Evolutionary conservation across 129 eudicot species (phyloP).

Genomic region (Lonicera japonica): DNA sequence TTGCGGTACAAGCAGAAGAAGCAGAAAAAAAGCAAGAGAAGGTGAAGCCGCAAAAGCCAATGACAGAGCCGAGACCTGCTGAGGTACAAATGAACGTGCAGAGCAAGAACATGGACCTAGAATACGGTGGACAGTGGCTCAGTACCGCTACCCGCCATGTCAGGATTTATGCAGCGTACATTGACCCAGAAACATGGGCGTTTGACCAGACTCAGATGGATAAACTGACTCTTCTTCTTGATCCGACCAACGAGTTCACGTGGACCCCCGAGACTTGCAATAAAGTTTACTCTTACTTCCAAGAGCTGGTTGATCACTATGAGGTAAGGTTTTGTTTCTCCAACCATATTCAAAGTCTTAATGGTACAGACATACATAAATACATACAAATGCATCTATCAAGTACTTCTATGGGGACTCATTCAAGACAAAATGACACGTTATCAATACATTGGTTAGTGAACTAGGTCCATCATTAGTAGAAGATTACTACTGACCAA

Average conservation of each 20-base stretch:
- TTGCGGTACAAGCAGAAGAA: conserved; percentile 23
- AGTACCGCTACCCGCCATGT: conserved; percentile 78
- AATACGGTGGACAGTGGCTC: conserved; percentile 85
- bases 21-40: conserved; percentile 17
- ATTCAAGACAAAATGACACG: no score
- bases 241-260: conserved; percentile 78
- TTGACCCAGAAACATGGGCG: conserved; percentile 73
- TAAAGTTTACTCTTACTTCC: conserved; percentile 80
- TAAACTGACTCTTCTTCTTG: conserved; percentile 80
- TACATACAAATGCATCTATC: no score
- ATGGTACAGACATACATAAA: no score
- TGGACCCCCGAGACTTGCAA: conserved; percentile 69
- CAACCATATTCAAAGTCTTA: no score
- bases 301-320: conserved; percentile 81
- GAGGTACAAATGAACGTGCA: conserved; percentile 58
- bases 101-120: conserved; percentile 71
- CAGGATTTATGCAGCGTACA: conserved; percentile 81
- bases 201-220: conserved; percentile 87
- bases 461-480: no score
- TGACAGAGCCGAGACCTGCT: conserved; percentile 58
- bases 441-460: no score
- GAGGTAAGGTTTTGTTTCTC: conserved; percentile 44
- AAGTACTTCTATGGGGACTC: no score
- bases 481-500: no score
- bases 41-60: conserved; percentile 3